These are phyloP conservation scores for Grosmannia penicillata DNA, from an alignment of 2,329 filamentous ascomycete genomes.

Conservation along the genomic window DNA sequence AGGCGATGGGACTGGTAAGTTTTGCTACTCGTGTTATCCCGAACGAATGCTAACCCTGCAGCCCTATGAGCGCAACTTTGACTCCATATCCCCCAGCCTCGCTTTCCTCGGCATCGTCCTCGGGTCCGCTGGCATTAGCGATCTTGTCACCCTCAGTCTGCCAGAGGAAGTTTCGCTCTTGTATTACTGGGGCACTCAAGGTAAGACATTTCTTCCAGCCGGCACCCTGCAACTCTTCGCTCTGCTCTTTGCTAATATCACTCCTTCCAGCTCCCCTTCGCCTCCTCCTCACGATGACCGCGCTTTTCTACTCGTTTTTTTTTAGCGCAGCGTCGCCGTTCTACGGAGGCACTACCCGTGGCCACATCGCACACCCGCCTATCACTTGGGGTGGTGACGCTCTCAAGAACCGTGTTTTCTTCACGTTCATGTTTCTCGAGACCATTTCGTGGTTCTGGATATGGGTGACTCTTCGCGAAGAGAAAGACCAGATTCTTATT, in stretches of 20 bases:
- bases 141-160: slow-evolving; percentile 51
- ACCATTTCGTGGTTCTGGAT: slow-evolving; percentile 80
- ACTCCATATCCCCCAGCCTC: slow-evolving; percentile 52
- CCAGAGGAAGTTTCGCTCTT: slow-evolving; percentile 50
- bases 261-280: slow-evolving; percentile 44
- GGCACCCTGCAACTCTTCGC: neutral
- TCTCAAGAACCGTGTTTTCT: slow-evolving; percentile 72
- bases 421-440: slow-evolving; percentile 75
- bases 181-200: slow-evolving; percentile 52
- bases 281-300: slow-evolving; percentile 43
- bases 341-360: slow-evolving; percentile 22
- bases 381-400: slow-evolving; percentile 43
- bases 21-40: neutral
- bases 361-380: slow-evolving; percentile 21
- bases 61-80: slow-evolving; percentile 54
- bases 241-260: slow-evolving; percentile 10
- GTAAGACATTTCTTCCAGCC: slow-evolving; percentile 26
- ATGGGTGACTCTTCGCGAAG: slow-evolving; percentile 55
- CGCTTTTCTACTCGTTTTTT: slow-evolving; percentile 51
- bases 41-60: slow-evolving; percentile 16
- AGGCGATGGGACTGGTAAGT: slow-evolving; percentile 67
- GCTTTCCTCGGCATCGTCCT: slow-evolving; percentile 60
- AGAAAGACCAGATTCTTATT: slow-evolving; percentile 29
- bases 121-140: slow-evolving; percentile 41
- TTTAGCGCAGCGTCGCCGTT: slow-evolving; percentile 38